Evolutionary conservation across 2,329 filamentous ascomycete species (phyloP), one percentile per base, ranked within the genome.

Genomic region (Ophiostoma sp.): DNA sequence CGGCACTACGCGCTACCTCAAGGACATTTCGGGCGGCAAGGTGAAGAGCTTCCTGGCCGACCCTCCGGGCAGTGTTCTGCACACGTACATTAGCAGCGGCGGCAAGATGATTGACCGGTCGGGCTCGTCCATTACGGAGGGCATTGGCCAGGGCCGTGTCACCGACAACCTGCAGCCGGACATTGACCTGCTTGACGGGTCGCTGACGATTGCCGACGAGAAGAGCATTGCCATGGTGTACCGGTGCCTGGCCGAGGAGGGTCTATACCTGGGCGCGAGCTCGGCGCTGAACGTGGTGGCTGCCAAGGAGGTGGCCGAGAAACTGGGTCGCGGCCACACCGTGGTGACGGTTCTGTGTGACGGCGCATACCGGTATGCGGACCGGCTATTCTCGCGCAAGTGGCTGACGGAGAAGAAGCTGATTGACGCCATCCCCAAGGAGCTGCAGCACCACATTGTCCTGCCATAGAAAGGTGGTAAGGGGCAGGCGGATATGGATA

Each of bases 211-310:
- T 77, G 88, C 90, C 75, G 96, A 99, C 80, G 94, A 96, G 85
- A 95, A 97, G 88, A 97, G 91, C 79, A 95, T 99, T 78, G 93
- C 93, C 83, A 98, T 98, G 96, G 94, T 99, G 61, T 99, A 98
- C 85, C 87, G 95, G 76, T 97, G 95, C 80, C 85, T 99, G 76
- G 95, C 98, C 79, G 94, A 98, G 83, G 96, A 99, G 81, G 96
- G 96, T 1, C 84, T 99, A 70, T 99, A 99, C 82, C 87, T 99
- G 1, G 96, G 96, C 75, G 96, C 96, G 50, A 97, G 94, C 84
- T 97, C 93, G 31, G 93, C 93, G 74, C 85, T 99, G 79, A 99
- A 99, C 80, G 96, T 99, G 17, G 96, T 95, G 7, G 96, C 96
- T 0, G 96, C 96, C 19, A 94, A 95, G 84, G 93, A 98, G 83